Evolutionary conservation across 2,329 filamentous ascomycete genomes (phyloP).

Genomic region (Mycosphaerella sp.): DNA sequence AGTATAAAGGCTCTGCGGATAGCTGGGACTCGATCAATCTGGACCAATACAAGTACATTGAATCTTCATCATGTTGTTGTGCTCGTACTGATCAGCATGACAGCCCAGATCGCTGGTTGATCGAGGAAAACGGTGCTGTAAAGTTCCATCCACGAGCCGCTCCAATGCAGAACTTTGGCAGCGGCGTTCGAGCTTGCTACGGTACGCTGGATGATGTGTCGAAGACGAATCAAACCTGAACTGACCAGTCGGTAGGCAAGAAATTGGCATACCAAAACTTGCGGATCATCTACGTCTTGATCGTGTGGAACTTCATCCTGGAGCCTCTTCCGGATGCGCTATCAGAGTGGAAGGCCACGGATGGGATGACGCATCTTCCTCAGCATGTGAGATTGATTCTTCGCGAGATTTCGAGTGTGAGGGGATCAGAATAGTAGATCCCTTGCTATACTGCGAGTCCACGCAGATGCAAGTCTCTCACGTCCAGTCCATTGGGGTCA

Average conservation of each 20-base stretch:
- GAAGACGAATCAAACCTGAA: too few species aligned
- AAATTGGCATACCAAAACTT: conserved; percentile 9
- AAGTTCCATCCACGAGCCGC: conserved; percentile 7
- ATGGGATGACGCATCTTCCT: conserved; percentile 2
- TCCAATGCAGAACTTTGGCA: conserved; percentile 7
- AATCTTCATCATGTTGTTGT: too few species aligned
- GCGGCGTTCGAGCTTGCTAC: conserved; percentile 4
- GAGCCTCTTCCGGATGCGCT: neutral
- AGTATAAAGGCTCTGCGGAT: neutral
- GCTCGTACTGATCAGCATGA: too few species aligned
- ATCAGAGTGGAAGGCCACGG: conserved; percentile 2
- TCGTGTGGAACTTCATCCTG: conserved; percentile 9
- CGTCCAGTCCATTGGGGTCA: too few species aligned
- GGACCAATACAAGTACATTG: conserved; percentile 2
- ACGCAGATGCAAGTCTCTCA: too few species aligned
- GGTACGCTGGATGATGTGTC: too few species aligned
- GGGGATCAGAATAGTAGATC: too few species aligned
- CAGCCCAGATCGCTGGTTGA: neutral
- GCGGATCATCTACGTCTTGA: conserved; percentile 5
- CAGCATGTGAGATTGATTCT: too few species aligned
- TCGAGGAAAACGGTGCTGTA: neutral
- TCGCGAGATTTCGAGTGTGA: too few species aligned
- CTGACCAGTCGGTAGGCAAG: too few species aligned
- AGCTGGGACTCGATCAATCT: neutral
- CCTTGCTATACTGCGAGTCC: too few species aligned